These are phyloP conservation scores for Pisolithus tinctorius DNA, from an alignment of 768 basidiomycete genomes.

Conservation along the genomic window DNA sequence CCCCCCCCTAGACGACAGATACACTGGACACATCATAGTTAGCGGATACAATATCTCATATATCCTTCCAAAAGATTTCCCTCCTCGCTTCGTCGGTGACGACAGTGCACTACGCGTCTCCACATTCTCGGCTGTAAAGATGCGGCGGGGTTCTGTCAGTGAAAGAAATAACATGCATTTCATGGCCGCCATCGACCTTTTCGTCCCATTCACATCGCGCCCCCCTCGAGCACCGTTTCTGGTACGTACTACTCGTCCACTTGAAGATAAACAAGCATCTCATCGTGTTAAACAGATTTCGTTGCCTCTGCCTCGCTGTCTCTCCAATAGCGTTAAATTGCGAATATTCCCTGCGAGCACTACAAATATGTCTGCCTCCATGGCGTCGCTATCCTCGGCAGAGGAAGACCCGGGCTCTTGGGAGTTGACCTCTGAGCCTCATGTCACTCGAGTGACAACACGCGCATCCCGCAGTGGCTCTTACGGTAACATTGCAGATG, in stretches of 20 bases:
- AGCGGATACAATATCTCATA: slow-evolving; percentile 73
- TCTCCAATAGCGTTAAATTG: slow-evolving; percentile 69
- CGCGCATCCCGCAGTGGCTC: slow-evolving; percentile 51
- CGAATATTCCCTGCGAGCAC: slow-evolving; percentile 62
- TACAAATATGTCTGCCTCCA: slow-evolving; percentile 46
- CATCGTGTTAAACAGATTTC: slow-evolving; percentile 45
- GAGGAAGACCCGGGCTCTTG: slow-evolving; percentile 65
- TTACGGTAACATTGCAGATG: slow-evolving; percentile 70
- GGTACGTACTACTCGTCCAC: slow-evolving; percentile 31
- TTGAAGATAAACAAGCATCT: neutral
- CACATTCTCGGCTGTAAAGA: slow-evolving; percentile 22
- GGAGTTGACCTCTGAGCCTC: slow-evolving; percentile 74
- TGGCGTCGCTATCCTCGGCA: slow-evolving; percentile 69
- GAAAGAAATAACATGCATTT: slow-evolving; percentile 62
- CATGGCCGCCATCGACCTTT: slow-evolving; percentile 76
- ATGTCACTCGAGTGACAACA: slow-evolving; percentile 51
- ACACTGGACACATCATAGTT: slow-evolving; percentile 70
- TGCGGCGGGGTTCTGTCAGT: slow-evolving; percentile 46
- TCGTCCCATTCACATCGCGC: slow-evolving; percentile 58
- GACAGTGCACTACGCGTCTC: slow-evolving; percentile 19
- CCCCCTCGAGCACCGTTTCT: slow-evolving; percentile 74
- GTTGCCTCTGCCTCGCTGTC: slow-evolving; percentile 70
- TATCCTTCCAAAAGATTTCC: slow-evolving; percentile 64
- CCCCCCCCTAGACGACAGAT: slow-evolving; percentile 55
- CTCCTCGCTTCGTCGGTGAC: slow-evolving; percentile 22